phyloP scores from a whole-genome alignment of 208 protist genomes.

The Crithidia brevicula region DNA sequence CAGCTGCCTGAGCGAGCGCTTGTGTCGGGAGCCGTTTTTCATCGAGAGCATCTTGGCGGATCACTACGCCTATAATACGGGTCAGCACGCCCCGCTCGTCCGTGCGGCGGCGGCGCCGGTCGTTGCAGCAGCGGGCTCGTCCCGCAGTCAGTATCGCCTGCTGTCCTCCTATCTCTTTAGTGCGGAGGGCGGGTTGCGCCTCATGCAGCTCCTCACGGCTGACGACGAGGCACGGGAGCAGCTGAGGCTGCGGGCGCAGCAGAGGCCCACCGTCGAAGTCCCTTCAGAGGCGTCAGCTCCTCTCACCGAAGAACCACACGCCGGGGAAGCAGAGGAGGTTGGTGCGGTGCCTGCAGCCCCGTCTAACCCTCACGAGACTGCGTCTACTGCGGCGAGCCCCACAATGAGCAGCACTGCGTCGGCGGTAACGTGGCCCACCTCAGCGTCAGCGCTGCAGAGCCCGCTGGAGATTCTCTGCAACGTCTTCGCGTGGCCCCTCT shows the following conservation, averaged over 20 bases:
- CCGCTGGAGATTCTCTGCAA: constrained; percentile 71
- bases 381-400: neutral
- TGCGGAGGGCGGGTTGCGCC: constrained; percentile 54
- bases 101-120: neutral
- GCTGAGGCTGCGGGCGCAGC: constrained; percentile 22
- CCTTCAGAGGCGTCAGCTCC: constrained; percentile 6
- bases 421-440: constrained; percentile 19
- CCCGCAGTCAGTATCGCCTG: constrained; percentile 31
- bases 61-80: constrained; percentile 36
- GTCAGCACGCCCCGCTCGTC: neutral
- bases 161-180: constrained; percentile 72
- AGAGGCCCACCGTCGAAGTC: constrained; percentile 25
- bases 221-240: constrained; percentile 25
- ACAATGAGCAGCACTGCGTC: neutral
- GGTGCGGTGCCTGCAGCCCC: neutral
- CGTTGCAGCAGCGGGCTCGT: neutral
- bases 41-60: constrained; percentile 49
- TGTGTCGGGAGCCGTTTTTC: constrained; percentile 43
- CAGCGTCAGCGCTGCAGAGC: constrained; percentile 24
- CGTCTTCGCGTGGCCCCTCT: constrained; percentile 83
- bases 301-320: neutral
- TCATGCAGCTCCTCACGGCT: constrained; percentile 49
- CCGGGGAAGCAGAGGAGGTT: neutral
- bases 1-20: constrained; percentile 38
- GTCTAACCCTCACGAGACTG: neutral